A percentile compares a stretch with the other conserved stretches of the same genome.
These are phyloP conservation scores for Whalleya microplaca DNA, from an alignment of 2,329 filamentous ascomycete genomes.

Conservation along the genomic window DNA sequence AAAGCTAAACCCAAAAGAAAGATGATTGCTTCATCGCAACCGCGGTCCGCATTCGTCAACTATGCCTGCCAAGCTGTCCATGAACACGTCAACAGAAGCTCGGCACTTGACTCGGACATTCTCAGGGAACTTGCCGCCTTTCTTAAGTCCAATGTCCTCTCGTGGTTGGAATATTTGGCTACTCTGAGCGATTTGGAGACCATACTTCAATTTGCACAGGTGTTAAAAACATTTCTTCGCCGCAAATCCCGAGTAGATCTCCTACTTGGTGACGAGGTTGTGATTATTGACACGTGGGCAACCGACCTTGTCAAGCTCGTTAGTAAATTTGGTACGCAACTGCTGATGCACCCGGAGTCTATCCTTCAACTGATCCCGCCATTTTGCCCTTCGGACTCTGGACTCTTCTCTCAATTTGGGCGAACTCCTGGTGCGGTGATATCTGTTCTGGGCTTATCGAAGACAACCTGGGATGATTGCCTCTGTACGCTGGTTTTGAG, in stretches of 20 bases:
- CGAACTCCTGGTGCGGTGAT: neutral
- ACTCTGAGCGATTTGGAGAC: neutral
- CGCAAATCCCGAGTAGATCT: neutral
- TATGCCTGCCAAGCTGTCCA: conserved; percentile 41
- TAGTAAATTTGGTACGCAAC: conserved; percentile 7
- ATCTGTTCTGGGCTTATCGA: neutral
- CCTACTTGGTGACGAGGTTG: conserved; percentile 1
- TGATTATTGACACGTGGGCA: conserved; percentile 8
- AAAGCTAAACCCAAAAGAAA: conserved; percentile 1
- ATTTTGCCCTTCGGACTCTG: conserved; percentile 13
- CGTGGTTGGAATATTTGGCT: conserved; percentile 40
- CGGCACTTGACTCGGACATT: conserved; percentile 23
- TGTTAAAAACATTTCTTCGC: conserved; percentile 3
- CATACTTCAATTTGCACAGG: conserved; percentile 6
- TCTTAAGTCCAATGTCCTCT: conserved; percentile 39
- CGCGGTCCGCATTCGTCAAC: conserved; percentile 3
- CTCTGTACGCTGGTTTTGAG: conserved; percentile 2
- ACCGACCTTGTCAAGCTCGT: conserved; percentile 11
- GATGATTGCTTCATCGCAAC: neutral
- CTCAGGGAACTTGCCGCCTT: conserved; percentile 36
- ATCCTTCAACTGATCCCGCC: conserved; percentile 12
- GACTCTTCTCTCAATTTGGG: conserved; percentile 4
- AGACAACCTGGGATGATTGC: conserved; percentile 13
- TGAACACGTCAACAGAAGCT: conserved; percentile 39
- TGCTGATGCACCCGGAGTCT: conserved; percentile 1